Evolutionary conservation across 2,329 filamentous ascomycete genomes (phyloP).

Genomic region (Dendryphion nanum): DNA sequence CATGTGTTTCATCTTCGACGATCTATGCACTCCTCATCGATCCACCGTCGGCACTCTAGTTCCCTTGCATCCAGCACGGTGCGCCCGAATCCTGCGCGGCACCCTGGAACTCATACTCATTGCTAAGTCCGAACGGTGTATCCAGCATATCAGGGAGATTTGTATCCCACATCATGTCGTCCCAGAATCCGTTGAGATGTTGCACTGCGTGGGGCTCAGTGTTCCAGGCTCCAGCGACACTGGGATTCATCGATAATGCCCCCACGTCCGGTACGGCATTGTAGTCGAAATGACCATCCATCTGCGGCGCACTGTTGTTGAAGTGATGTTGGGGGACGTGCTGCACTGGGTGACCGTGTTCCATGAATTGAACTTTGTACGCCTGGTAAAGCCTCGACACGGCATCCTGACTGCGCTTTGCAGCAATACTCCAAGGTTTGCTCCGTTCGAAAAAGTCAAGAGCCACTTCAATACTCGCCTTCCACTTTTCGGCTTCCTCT

Average conservation of each 20-base stretch:
- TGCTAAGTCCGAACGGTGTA: slow-evolving; percentile 30
- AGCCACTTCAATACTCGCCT: slow-evolving; percentile 40
- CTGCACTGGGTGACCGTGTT: slow-evolving; percentile 4
- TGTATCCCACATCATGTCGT: slow-evolving; percentile 45
- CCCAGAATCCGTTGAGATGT: slow-evolving; percentile 35
- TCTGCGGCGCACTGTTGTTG: slow-evolving; percentile 4
- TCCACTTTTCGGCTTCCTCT: slow-evolving; percentile 43
- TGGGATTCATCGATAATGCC: slow-evolving; percentile 21
- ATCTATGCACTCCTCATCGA: too few relatives aligned
- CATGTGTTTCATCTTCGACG: too few relatives aligned
- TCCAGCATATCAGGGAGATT: slow-evolving; percentile 39
- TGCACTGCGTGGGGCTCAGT: slow-evolving; percentile 30
- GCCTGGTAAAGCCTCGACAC: slow-evolving; percentile 44
- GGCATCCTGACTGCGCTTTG: slow-evolving; percentile 43
- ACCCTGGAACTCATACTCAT: slow-evolving; percentile 35
- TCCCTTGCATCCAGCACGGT: slow-evolving; percentile 38
- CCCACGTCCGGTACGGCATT: slow-evolving; percentile 23
- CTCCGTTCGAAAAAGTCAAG: slow-evolving; percentile 45
- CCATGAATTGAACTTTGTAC: slow-evolving; percentile 30
- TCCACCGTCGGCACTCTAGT: slow-evolving; percentile 10
- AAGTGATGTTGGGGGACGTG: slow-evolving; percentile 10
- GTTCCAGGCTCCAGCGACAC: slow-evolving; percentile 16
- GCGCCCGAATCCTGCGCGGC: slow-evolving; percentile 33
- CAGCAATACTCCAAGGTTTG: slow-evolving; percentile 45
- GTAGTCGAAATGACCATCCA: slow-evolving; percentile 22